Conservation (phyloP, 768 basidiomycete genomes). For the Boletus subparvulus region DNA sequence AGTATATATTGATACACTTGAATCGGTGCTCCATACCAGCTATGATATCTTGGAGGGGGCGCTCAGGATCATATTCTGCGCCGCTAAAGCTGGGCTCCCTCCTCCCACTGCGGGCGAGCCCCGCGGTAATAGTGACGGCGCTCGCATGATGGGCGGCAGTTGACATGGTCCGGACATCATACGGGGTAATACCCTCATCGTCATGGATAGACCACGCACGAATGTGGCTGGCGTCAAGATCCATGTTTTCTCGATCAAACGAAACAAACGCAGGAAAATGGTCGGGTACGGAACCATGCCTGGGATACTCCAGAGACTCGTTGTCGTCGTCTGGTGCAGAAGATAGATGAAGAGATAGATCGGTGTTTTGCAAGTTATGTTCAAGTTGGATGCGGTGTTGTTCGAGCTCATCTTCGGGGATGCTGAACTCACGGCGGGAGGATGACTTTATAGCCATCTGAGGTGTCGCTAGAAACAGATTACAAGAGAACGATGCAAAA, state of each 20-base stretch:
- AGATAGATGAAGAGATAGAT: conserved; percentile 69
- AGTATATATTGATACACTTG: not conserved
- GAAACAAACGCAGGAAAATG: conserved; percentile 59
- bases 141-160: conserved; percentile 90
- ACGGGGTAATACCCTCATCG: conserved; percentile 67
- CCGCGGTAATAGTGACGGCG: conserved; percentile 81
- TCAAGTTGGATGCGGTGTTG: conserved; percentile 76
- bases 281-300: conserved; percentile 62
- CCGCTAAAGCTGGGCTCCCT: conserved; percentile 66
- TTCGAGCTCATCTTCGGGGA: conserved; percentile 73
- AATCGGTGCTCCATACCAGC: conserved; percentile 41
- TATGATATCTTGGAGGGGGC: conserved; percentile 72
- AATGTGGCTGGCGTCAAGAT: conserved; percentile 49
- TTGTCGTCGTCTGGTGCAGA: conserved; percentile 47
- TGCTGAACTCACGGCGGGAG: conserved; percentile 46
- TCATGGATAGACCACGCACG: conserved; percentile 63
- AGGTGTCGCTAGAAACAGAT: conserved; percentile 16
- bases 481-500: conserved; percentile 17
- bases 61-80: conserved; percentile 84
- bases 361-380: conserved; percentile 70
- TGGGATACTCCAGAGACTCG: conserved; percentile 65
- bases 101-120: conserved; percentile 52
- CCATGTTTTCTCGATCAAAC: conserved; percentile 59
- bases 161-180: conserved; percentile 68
- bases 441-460: conserved; percentile 28